These are phyloP conservation scores for Mucor plumbeus DNA, from an alignment of 371 early-diverging fungal species.

Conservation along the genomic window DNA sequence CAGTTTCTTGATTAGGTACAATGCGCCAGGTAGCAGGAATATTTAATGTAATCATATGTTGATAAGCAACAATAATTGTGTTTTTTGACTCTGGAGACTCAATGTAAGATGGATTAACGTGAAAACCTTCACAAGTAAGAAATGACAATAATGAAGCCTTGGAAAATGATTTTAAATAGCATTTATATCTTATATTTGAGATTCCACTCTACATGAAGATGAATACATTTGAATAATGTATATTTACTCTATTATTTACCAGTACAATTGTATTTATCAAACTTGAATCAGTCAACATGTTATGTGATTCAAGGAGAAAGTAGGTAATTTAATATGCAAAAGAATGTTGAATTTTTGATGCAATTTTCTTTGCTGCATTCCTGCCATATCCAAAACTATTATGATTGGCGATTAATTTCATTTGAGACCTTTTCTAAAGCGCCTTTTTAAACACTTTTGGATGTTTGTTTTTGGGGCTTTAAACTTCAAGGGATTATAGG, in stretches of 20 bases:
- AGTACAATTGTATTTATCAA: slow-evolving; percentile 46
- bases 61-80: slow-evolving; percentile 29
- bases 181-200: slow-evolving; percentile 42
- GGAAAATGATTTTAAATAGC: slow-evolving; percentile 30
- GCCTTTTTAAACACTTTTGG: not conserved
- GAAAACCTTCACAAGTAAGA: slow-evolving; percentile 17
- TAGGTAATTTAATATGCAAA: not conserved
- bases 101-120: not conserved
- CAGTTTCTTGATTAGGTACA: slow-evolving; percentile 4
- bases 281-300: slow-evolving; percentile 44
- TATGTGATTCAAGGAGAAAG: not conserved
- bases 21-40: slow-evolving; percentile 44
- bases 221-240: not conserved
- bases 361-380: not conserved
- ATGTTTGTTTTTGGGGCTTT: not conserved
- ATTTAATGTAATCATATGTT: slow-evolving; percentile 25
- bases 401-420: not conserved
- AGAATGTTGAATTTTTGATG: not conserved
- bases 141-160: slow-evolving; percentile 27
- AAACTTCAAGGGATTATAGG: slow-evolving; percentile 10
- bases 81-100: slow-evolving; percentile 17
- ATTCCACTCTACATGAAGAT: slow-evolving; percentile 39
- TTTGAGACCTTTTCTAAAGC: not conserved
- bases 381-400: not conserved
- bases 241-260: slow-evolving; percentile 26